Conservation (phyloP, 768 basidiomycete species). For the Solioccasus polychromus region DNA sequence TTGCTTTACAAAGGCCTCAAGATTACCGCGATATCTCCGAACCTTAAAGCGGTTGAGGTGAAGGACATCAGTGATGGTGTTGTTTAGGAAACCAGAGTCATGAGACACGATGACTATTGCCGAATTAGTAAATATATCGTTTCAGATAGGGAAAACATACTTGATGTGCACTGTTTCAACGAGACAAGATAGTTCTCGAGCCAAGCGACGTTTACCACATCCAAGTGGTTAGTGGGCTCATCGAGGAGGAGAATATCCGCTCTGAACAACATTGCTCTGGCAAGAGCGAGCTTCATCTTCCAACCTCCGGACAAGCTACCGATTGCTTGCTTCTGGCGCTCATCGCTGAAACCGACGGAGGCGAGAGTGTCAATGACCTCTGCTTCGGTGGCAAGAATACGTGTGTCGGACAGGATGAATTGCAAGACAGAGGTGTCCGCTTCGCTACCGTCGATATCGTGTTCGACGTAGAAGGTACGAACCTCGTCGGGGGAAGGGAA, state of each 20-base stretch:
- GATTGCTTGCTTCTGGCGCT: slow-evolving; percentile 81
- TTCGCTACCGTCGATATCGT: slow-evolving; percentile 96
- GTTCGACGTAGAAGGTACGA: slow-evolving; percentile 99
- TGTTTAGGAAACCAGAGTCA: slow-evolving; percentile 96
- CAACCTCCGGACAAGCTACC: slow-evolving; percentile 95
- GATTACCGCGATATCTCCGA: slow-evolving; percentile 91
- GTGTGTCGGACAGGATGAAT: slow-evolving; percentile 85
- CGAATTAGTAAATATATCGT: slow-evolving; percentile 8
- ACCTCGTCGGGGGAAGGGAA: slow-evolving; percentile 97
- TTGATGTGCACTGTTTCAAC: slow-evolving; percentile 90
- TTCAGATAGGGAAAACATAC: slow-evolving; percentile 39
- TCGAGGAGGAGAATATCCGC: slow-evolving; percentile 96
- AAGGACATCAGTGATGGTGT: slow-evolving; percentile 96
- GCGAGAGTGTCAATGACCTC: slow-evolving; percentile 81
- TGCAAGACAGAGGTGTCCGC: slow-evolving; percentile 86
- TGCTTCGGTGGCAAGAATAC: slow-evolving; percentile 64
- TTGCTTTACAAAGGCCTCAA: slow-evolving; percentile 88
- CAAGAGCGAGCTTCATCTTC: slow-evolving; percentile 99
- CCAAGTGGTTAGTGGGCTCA: slow-evolving; percentile 96
- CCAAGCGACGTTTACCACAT: slow-evolving; percentile 97
- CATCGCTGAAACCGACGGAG: slow-evolving; percentile 89
- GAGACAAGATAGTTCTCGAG: slow-evolving; percentile 89
- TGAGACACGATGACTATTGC: slow-evolving; percentile 88
- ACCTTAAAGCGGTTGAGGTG: slow-evolving; percentile 99
- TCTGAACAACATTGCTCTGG: slow-evolving; percentile 96